Base-by-base conservation (phyloP, 2,329 filamentous ascomycete genomes). In the Hypoxylon sp. region DNA sequence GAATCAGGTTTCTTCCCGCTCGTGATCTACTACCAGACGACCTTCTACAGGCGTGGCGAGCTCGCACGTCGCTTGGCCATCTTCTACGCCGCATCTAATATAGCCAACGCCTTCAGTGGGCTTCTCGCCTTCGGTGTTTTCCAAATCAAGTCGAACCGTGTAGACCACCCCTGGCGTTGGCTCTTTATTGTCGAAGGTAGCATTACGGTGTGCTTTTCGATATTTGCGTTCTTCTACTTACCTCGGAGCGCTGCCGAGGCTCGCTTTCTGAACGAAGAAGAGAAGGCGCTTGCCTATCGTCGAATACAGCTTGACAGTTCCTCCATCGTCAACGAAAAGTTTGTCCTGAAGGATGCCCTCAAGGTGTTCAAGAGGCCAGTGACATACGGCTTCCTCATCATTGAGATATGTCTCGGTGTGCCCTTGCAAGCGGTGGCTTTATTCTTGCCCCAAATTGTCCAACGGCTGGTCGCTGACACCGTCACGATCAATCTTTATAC, bases 281-380 rank as follows among this genome's bases (percentile, higher is more conserved):
- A 94, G 75, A 90, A 88, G 73, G 81, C 82, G 7, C 83, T 94
- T 0, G 91, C 91, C 2, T 90, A 88, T 72, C 87, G 88, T 72
- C 88, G 91, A n/a, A 91, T 94, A 67, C 89, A 91, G 67, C 84
- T 92, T 54, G 92, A 95, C 75, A 90, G 87, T 5, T 93, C 90
- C 2, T 87, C 90, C 0, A 80, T 82, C 14, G 85, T 88, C 25
- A 80, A 83, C 37, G 84, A 88, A 72, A 74, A 82, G 64, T 85
- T 88, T 73, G 80, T 81, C 68, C 75, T 87, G 23, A 77, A 74
- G 16, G 85, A 88, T 2, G 79, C 85, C 0, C 76, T 87, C 16
- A 78, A 80, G 53, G 82, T 88, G 67, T 86, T 88, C 75, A 79
- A 71, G 48, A 75, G 82, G 47, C 84, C 85, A 2, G 81, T 81